phyloP scores from a whole-genome alignment of 1,284 basidiomycete species.

The Trichosporon faecale region DNA sequence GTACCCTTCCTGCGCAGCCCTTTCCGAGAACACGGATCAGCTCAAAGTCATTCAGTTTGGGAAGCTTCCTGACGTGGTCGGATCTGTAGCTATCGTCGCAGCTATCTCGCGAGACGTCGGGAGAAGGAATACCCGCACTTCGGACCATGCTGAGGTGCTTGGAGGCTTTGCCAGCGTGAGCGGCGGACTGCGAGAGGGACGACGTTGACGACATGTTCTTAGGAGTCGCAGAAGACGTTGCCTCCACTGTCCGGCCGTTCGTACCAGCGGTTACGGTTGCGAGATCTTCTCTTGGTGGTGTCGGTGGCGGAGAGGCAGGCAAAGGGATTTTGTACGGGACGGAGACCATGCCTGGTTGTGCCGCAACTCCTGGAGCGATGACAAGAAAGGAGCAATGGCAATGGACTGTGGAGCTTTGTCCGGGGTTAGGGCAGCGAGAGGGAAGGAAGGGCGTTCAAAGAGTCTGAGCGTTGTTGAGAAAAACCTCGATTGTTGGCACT shows the following conservation, averaged over 20 bases:
- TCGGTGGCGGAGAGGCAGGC: constrained; percentile 24
- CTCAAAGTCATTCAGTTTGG: constrained; percentile 80
- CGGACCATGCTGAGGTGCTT: background rate
- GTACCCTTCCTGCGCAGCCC: constrained; percentile 85
- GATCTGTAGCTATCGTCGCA: constrained; percentile 3
- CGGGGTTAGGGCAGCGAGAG: background rate
- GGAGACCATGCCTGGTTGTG: constrained; percentile 19
- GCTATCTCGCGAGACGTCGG: constrained; percentile 17
- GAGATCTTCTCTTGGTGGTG: constrained; percentile 18
- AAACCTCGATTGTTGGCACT: background rate
- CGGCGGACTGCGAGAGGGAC: background rate
- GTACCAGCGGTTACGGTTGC: background rate
- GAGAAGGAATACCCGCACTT: constrained; percentile 14
- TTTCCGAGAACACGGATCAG: constrained; percentile 93
- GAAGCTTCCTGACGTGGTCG: constrained; percentile 50
- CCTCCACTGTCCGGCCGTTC: background rate
- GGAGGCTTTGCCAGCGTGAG: background rate
- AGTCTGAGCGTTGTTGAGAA: background rate
- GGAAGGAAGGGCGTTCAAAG: background rate
- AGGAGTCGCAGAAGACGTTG: background rate
- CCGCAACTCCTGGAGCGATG: background rate
- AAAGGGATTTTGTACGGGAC: constrained; percentile 20
- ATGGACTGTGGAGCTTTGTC: background rate
- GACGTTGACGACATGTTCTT: background rate
- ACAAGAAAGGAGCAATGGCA: constrained; percentile 2